Evolutionary conservation across 345 rosid genomes (phyloP).

Genomic region (Nephelium lappaceum): DNA sequence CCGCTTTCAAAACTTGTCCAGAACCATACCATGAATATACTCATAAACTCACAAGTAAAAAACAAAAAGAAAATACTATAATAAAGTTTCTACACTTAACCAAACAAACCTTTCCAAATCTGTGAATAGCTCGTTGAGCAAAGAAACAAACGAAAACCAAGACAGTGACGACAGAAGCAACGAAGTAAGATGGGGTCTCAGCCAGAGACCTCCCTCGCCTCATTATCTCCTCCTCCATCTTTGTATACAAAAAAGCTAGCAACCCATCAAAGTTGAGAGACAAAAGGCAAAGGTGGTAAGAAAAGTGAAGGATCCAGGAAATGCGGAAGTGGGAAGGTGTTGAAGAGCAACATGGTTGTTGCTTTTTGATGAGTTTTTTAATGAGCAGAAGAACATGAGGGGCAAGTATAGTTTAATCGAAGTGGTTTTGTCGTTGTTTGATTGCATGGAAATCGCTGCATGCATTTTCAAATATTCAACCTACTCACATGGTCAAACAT

Average conservation of each 20-base stretch:
- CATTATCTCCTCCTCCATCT: conserved; percentile 38
- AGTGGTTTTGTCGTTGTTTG: conserved; percentile 1
- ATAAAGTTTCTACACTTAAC: no score
- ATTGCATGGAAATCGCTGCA: conserved; percentile 24
- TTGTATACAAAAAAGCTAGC: neutral
- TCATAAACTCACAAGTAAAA: neutral
- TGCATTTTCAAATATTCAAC: conserved; percentile 11
- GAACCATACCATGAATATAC: neutral
- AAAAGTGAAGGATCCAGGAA: conserved; percentile 36
- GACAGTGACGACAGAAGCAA: conserved; percentile 81
- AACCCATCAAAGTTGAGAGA: conserved; percentile 3
- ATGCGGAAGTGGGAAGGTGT: conserved; percentile 26
- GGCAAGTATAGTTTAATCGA: neutral
- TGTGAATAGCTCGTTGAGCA: conserved; percentile 78
- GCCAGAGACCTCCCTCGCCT: conserved; percentile 77
- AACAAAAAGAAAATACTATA: neutral
- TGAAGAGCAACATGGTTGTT: neutral
- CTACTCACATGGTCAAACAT: conserved; percentile 16
- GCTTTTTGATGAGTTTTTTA: neutral
- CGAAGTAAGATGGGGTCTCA: conserved; percentile 92
- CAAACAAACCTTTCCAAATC: conserved; percentile 71
- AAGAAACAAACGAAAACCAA: conserved; percentile 72
- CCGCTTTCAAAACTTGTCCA: neutral
- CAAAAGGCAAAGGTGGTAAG: neutral
- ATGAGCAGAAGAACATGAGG: conserved; percentile 22